Evolutionary conservation across 1,284 basidiomycete genomes (phyloP), one percentile per base, ranked within the genome.

Genomic region (Xerocomus tenax): DNA sequence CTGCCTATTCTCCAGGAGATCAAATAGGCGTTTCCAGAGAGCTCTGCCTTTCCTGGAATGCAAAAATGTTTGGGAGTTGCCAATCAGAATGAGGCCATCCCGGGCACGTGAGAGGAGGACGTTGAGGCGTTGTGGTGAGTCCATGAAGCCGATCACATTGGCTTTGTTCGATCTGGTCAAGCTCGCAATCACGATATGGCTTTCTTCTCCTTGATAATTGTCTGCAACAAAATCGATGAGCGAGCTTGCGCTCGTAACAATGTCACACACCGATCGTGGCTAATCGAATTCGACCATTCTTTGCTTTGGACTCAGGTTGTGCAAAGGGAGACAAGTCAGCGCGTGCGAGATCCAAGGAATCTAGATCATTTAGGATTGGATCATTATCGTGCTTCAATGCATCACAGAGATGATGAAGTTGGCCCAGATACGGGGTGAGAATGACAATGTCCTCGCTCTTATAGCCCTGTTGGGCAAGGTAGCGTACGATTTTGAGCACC

Each of bases 191-290:
- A 84, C 79, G 46, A 84, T 78, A 16, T 83, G 71, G 42, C 78
- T 78, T 58, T 84, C 81, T 58, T 84, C 82, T 16, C 82, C 82
- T 56, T 84, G 82, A 50, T 80, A 81, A 50, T 80, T 81, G 47
- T 80, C 79, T 80, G 18, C 18, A 2, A 16, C 8, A 23, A 15
- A 9, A 32, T 32, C 6, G 30, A n/a, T n/a, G 15, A 32, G 30
- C 30, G 30, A 32, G 5, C 12, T 15, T 32, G 15, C 13, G 15
- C 15, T 6, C 15, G 12, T n/a, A n/a, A 15, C 13, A 9, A 32
- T 18, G 10, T 36, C 0, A 1, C 66, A 39, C 52, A 79, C 81
- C 80, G 13, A 82, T 81, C 0, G 81, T 83, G 0, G 80, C 75
- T 0, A 83, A 60, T 13, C 72, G 74, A 29, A 83, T 66, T 0